Percentiles rank a stretch among this genome's conserved stretches.
These are phyloP conservation scores for Solanum hybrid DNA, from an alignment of 305 asterid genomes.

Conservation along the genomic window DNA sequence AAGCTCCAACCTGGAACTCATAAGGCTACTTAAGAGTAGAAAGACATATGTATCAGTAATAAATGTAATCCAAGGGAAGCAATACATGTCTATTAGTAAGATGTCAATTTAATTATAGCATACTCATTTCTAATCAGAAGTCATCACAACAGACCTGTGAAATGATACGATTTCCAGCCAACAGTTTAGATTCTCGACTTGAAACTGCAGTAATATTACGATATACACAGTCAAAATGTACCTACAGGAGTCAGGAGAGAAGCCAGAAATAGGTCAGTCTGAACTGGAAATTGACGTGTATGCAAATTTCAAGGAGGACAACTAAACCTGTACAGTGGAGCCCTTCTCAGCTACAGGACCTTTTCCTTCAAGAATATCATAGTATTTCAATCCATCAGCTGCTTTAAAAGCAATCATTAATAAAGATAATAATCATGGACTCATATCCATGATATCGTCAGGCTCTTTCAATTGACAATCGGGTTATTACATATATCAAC, in stretches of 20 bases:
- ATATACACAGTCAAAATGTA: conserved; percentile 86
- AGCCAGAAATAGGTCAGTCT: conserved; percentile 5
- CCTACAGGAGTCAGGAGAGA: conserved; percentile 27
- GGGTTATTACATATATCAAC: background rate
- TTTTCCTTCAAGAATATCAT: conserved; percentile 70
- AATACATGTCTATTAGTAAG: background rate
- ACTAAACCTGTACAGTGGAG: conserved; percentile 55
- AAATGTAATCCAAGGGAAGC: background rate
- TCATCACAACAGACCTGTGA: conserved; percentile 53
- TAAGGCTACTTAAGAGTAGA: conserved; percentile 62
- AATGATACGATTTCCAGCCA: conserved; percentile 87
- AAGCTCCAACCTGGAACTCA: conserved; percentile 81
- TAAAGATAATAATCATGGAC: background rate
- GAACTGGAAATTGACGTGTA: background rate
- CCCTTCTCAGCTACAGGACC: conserved; percentile 87
- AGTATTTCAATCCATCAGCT: conserved; percentile 85
- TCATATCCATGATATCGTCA: background rate
- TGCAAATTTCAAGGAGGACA: background rate
- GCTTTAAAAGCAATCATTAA: conserved; percentile 25
- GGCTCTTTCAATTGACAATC: background rate
- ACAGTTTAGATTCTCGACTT: conserved; percentile 84
- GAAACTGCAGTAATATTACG: conserved; percentile 87
- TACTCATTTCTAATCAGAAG: background rate
- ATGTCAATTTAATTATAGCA: background rate
- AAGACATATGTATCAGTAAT: conserved; percentile 21